These are phyloP conservation scores for Casuarina cunninghamiana DNA, from an alignment of 306 rosid genomes.

Conservation along the genomic window DNA sequence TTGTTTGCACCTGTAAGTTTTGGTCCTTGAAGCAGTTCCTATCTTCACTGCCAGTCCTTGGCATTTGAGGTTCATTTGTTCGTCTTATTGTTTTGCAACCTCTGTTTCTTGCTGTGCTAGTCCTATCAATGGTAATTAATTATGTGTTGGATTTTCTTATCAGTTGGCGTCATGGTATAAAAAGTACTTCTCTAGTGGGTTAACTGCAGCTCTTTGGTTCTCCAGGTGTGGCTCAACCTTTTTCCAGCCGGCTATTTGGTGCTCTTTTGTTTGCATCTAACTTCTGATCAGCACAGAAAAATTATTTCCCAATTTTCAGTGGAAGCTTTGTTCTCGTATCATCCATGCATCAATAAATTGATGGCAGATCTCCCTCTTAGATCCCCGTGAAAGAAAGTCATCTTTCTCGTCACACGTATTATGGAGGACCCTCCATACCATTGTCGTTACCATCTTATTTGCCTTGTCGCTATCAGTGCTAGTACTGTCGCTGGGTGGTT, in stretches of 20 bases:
- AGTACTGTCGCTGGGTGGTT: neutral
- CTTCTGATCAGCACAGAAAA: neutral
- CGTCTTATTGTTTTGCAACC: neutral
- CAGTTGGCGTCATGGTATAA: neutral
- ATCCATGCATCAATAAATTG: neutral
- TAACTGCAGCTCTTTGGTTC: neutral
- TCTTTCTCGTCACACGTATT: neutral
- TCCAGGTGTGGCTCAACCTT: neutral
- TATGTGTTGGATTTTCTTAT: neutral
- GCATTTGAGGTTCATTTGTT: constrained; percentile 21
- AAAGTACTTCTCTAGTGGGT: neutral
- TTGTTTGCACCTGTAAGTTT: constrained; percentile 3
- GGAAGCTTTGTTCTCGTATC: neutral
- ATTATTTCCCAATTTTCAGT: neutral
- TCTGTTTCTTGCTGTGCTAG: neutral
- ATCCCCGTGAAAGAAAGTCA: neutral
- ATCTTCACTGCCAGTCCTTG: constrained; percentile 11
- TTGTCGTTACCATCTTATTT: neutral
- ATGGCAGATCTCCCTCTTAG: neutral
- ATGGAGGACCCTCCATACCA: neutral
- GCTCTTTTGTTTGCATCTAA: neutral
- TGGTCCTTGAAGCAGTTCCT: constrained; percentile 25
- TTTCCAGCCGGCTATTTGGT: neutral
- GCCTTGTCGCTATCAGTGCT: neutral
- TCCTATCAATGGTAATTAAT: neutral